These are phyloP conservation scores for Ormosia semicastrata DNA, from an alignment of 306 rosid genomes.

Conservation along the genomic window DNA sequence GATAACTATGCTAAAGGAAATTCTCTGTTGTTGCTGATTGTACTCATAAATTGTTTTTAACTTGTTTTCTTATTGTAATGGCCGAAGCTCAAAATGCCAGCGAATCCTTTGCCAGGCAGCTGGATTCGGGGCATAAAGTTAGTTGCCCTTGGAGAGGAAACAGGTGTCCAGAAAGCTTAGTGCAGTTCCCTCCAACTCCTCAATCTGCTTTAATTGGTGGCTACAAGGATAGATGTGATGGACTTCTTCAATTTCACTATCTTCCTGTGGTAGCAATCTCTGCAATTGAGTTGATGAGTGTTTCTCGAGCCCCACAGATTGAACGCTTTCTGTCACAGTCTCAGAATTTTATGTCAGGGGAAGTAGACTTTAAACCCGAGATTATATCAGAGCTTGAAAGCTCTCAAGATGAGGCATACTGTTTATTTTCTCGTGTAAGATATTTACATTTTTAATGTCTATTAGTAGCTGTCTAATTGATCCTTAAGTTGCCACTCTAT, in stretches of 20 bases:
- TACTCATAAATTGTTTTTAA: slow-evolving; percentile 16
- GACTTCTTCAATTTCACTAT: slow-evolving; percentile 77
- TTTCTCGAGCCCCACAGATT: slow-evolving; percentile 70
- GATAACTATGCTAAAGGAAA: slow-evolving; percentile 7
- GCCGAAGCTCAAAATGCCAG: slow-evolving; percentile 73
- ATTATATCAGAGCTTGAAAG: slow-evolving; percentile 64
- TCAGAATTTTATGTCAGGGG: slow-evolving; percentile 57
- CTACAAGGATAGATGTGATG: slow-evolving; percentile 98
- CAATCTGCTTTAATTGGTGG: slow-evolving; percentile 90
- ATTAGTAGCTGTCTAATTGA: background rate
- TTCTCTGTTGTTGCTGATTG: slow-evolving; percentile 26
- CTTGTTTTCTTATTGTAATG: slow-evolving; percentile 36
- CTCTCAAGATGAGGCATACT: slow-evolving; percentile 74
- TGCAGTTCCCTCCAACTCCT: slow-evolving; percentile 95
- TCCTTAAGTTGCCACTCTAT: slow-evolving; percentile 9
- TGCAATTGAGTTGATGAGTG: slow-evolving; percentile 78
- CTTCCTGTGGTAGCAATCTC: slow-evolving; percentile 81
- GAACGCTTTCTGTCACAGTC: slow-evolving; percentile 71
- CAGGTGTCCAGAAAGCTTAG: slow-evolving; percentile 96
- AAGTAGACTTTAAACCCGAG: slow-evolving; percentile 65
- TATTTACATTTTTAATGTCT: slow-evolving; percentile 6
- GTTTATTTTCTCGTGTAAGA: slow-evolving; percentile 76
- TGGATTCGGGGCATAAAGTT: slow-evolving; percentile 79
- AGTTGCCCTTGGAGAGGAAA: slow-evolving; percentile 96
- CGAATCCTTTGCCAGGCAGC: slow-evolving; percentile 80